Evolutionary conservation across 2,329 filamentous ascomycete species (phyloP).

Genomic region (Pseudogymnoascus sp.): DNA sequence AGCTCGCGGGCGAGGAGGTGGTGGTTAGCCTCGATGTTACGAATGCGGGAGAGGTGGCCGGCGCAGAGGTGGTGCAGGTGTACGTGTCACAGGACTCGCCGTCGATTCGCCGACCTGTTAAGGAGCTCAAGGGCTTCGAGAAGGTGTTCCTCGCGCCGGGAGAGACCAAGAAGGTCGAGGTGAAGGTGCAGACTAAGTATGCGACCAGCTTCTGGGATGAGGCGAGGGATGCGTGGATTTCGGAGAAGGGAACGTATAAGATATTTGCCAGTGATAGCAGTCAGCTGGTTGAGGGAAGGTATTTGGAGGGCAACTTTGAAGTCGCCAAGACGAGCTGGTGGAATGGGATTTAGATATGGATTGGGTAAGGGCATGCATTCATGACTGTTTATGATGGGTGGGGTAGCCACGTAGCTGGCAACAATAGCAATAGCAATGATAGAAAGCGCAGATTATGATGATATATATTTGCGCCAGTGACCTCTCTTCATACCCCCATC

Average conservation of each 20-base stretch:
- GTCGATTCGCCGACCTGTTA: conserved; percentile 31
- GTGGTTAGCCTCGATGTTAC: conserved; percentile 43
- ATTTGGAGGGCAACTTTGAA: background rate
- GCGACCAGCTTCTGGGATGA: conserved; percentile 37
- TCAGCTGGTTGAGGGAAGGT: conserved; percentile 6
- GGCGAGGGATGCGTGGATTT: conserved; percentile 32
- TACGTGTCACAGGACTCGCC: conserved; percentile 25
- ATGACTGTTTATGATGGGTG: background rate
- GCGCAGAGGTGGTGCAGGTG: conserved; percentile 27
- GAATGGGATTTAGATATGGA: conserved; percentile 6
- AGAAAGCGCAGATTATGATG: background rate
- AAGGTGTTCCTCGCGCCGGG: conserved; percentile 34
- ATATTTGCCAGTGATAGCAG: conserved; percentile 22
- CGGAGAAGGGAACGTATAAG: conserved; percentile 31
- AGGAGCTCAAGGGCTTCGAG: conserved; percentile 38
- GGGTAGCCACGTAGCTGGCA: background rate
- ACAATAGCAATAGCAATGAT: background rate
- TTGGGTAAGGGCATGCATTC: background rate
- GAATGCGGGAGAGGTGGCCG: conserved; percentile 20
- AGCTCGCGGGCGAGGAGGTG: conserved; percentile 37
- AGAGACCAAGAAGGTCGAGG: conserved; percentile 26
- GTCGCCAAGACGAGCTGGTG: conserved; percentile 12
- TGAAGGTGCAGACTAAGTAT: conserved; percentile 28
- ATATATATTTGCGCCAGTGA: conserved; percentile 1
- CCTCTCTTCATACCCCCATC: background rate